Base-by-base conservation (phyloP, 2,329 filamentous ascomycete species). In the Diaporthe velutina region DNA sequence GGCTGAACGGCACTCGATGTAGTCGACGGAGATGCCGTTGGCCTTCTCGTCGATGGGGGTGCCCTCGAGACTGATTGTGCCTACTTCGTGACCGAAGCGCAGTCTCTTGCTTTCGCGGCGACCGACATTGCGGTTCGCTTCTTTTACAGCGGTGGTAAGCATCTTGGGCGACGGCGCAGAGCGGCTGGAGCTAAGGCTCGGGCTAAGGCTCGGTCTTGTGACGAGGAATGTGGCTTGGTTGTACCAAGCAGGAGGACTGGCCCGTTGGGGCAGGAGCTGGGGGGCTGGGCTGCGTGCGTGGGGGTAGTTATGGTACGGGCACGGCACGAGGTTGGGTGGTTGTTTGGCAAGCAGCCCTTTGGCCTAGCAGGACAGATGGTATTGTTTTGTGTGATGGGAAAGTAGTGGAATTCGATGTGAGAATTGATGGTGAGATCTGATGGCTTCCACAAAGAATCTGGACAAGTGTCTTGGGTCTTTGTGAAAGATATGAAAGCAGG, bases 61-160 rank as follows among this genome's bases (percentile, higher is more conserved):
- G 68, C 73, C 73, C 55, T 48, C 48, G 52, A 70, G 57, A 70
- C 75, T 76, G 48, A 76, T 74, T 42, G 75, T 76, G 55, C 75
- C 75, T 9, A 76, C 35, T 2, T 76, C 75, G 60, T 76, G 73
- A 40, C 71, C 61, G 42, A 64, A 66, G 25, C 70, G 75, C 6
- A 66, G 52, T 30, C 72, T 71, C 73, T 73, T 76, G 25, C 9
- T 38, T 48, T 76, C 75, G 13, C 75, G 68, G 12, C 66, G 57
- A 10, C 48, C 61, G 54, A 70, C 66, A 40, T 50, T 42, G 54
- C 42, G 66, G 45, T 60, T 58, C 58, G 70, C 61, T 58, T 76
- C 38, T 67, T 70, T 74, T 48, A 73, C 73, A 22, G 75, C 73
- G 35, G 75, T 76, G 35, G 75, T 74, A 22, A 76, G 73, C 75